Base-by-base conservation (phyloP, 257 asterid species). In the Nicotiana knightiana region DNA sequence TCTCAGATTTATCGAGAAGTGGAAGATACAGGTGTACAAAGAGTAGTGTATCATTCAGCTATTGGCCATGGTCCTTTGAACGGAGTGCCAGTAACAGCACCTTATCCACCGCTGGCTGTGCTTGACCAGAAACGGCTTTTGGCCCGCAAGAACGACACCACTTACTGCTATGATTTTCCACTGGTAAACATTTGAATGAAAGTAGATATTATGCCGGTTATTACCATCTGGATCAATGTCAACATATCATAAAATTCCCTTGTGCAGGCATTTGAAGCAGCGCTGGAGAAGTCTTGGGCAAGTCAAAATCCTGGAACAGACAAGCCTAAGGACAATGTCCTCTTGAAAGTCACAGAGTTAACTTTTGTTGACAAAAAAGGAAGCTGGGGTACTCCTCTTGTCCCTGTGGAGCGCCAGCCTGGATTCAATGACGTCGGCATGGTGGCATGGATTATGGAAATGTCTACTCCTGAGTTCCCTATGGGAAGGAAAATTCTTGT, bases 151-250 rank as follows among this genome's bases (percentile, higher is more conserved):
- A 96, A 90, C 91, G 90, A 73, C 94, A 93, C 99, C 12, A 93
- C 97, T 61, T 96, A 96, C 77, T 96, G 99, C 97, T 96, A 96
- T 46, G 99, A 96, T 83, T 96, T 96, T 85, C 98, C 99, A 2
- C 93, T 96, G 98, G 99, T 96, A 91, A 80, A 54, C 64, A 68
- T 43, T 32, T 55, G 57, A n/a, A 75, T 71, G 30, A 57, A 67
- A 28, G 46, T 48, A 37, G 75, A 63, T 8, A 53, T 39, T 55
- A 30, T 70, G 26, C 71, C 15, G 39, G 57, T 48, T 79, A 21
- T 61, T 79, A 24, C 43, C 17, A 21, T 28, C 59, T 35, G 39
- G n/a, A 54, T 64, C 67, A 43, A 24, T 59, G 59, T 67, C n/a
- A 81, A 79, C 81, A 53, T 88, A n/a, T 83, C 64, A 53, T 54